Conservation (phyloP, 805 yeast genomes). For the Scheffersomyces coipomensis region DNA sequence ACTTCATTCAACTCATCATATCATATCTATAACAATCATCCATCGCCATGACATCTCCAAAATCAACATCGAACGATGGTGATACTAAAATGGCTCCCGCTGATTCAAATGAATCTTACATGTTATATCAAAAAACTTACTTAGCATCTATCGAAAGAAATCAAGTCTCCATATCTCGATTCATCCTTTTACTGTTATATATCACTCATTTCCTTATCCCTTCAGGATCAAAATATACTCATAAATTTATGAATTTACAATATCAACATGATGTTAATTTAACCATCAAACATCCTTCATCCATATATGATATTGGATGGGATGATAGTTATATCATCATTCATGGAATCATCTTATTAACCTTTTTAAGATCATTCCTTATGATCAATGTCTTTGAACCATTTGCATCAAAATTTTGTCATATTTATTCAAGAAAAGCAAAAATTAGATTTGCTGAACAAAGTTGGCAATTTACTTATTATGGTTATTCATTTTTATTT, state of each 20-base stretch:
- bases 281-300: conserved; percentile 11
- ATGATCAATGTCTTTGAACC: conserved; percentile 62
- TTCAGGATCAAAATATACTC: conserved; percentile 21
- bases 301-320: conserved; percentile 59
- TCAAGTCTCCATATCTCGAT: conserved; percentile 32
- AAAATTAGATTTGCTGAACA: conserved; percentile 80
- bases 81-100: neutral
- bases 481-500: conserved; percentile 48
- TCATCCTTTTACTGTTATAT: conserved; percentile 24
- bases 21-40: too few relatives aligned
- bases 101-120: neutral
- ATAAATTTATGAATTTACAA: conserved; percentile 37
- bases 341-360: conserved; percentile 53
- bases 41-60: too few relatives aligned
- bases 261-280: conserved; percentile 14
- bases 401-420: conserved; percentile 40
- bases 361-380: conserved; percentile 57
- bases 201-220: conserved; percentile 22
- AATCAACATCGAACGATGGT: neutral
- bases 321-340: conserved; percentile 56
- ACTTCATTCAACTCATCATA: too few relatives aligned
- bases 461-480: conserved; percentile 72
- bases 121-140: conserved; percentile 17
- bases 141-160: conserved; percentile 32
- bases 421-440: conserved; percentile 50